Base-by-base conservation (phyloP, 345 rosid genomes). In the Gossypium anomalum region DNA sequence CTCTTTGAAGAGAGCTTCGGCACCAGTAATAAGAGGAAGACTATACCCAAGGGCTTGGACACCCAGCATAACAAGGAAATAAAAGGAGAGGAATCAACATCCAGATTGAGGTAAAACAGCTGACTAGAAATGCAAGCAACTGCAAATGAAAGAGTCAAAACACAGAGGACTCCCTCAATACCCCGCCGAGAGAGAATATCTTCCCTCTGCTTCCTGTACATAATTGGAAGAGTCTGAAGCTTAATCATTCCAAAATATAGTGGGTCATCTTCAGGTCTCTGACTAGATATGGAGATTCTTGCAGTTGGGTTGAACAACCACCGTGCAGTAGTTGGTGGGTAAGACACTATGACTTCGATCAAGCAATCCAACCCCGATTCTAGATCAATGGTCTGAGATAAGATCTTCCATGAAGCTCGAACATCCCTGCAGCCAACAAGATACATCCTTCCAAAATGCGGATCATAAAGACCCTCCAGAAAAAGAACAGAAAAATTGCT, bases 371-470 rank as follows among this genome's bases (percentile, higher is more conserved):
- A 75, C 25, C 98, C 98, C 0, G 87, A 83, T 84, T 91, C 98
- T 63, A 92, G 95, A 87, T 89, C 97, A 83, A 71, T 86, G 81
- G 90, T 88, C 43, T 88, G 94, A 22, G 76, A 90, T 81, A 91
- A 82, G 68, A 90, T 80, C 19, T 85, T 68, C 97, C 92, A 90
- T 0, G 97, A 90, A 20, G 92, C 93, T 60, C 97, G 84, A 48
- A 90, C 93, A 67, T 93, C 96, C 82, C 96, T 86, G 88, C 96
- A 93, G 59, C 98, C 98, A 2, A 84, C 95, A 29, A 93, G 84
- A 79, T 91, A 93, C 96, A 92, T 93, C 80, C 69, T 84, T 45
- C 98, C 97, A 20, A 80, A 86, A 67, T 65, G 90, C 64, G 85
- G 88, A 62, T 93, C 92, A 57, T 93, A 93, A 45, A 93, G 87